Base-by-base conservation (phyloP, 345 rosid genomes). In the Geranium rotundifolium region DNA sequence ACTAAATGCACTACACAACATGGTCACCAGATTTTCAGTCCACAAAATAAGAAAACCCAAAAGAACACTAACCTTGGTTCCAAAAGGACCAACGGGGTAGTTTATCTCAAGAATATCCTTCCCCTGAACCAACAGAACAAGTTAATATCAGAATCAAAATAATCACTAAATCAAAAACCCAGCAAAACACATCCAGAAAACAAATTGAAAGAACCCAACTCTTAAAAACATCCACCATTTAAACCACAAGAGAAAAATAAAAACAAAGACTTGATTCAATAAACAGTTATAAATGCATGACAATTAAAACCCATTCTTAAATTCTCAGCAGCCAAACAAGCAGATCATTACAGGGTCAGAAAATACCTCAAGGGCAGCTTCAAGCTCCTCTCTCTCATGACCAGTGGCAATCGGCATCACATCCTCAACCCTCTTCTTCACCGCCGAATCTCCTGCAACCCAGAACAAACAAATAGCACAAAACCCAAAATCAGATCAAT, bases 331-430 rank as follows among this genome's bases (percentile, higher is more conserved):
- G n/a, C 7, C 37, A 17, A 30, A 19, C 30, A 56, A 20, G 8
- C 50, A 55, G n/a, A n/a, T n/a, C 10, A 34, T 18, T 60, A 19
- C 29, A 46, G 57, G 8, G 17, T 30, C 6, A 59, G 64, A 63
- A 15, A 41, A 55, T 62, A 92, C 96, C 98, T 80, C 66, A 30
- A 87, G 66, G 74, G 84, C 91, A 62, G 85, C 82, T 67, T 83
- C 88, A 62, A 87, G 79, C 81, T 92, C 98, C 76, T 92, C 95
- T 41, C 83, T 81, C 71, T 92, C 93, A 16, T 89, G 95, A n/a
- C 97, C 97, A 37, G 98, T 89, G 2, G 98, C 97, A 70, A 87
- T 84, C 10, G 90, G 97, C 87, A 83, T 79, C 50, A 85, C 76
- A 76, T 85, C 87, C 72, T 85, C 97, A 60, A 83, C 84, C 58